Base-by-base conservation (phyloP, 148 eudicot species). In the Vaccinium macrocarpon region DNA sequence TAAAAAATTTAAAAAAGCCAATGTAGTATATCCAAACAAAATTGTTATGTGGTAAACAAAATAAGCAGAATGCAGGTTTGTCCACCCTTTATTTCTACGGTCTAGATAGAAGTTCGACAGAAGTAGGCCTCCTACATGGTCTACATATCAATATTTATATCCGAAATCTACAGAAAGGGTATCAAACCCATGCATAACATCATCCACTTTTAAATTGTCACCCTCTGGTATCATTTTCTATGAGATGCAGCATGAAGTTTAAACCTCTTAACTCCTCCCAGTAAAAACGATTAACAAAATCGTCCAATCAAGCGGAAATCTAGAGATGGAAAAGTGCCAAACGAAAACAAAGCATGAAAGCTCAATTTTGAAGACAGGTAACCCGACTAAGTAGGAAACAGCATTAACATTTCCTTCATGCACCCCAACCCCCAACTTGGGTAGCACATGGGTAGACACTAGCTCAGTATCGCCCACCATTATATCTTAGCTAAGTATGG, bases 201-300 rank as follows among this genome's bases (percentile, higher is more conserved):
- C 48, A 48, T 46, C 32, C 19, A 81, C 13, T 57, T 19, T 62
- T n/a, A 35, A 6, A 10, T 81, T 21, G 18, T 66, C 75, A 50
- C 52, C 84, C 84, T 29, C 62, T 50, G 23, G 18, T 82, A 70
- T 32, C 62, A 68, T 80, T 19, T 27, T 5, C 83, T 48, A n/a
- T 14, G 55, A 61, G 71, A 15, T 8, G 52, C 9, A 8, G 10
- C 53, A 48, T 21, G 21, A 75, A 75, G 27, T 35, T 16, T 9
- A 18, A 74, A 42, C 7, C 27, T 38, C 13, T 74, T 2, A 70
- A 6, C 52, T 74, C 23, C 78, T 46, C 78, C 51, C 78, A 46
- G 9, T 42, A 18, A 73, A 38, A 25, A 25, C 11, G 35, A 71
- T 14, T 35, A 15, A 14, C 5, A 71, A 70, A 71, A 13, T 32